Evolutionary conservation across 1,284 basidiomycete species (phyloP).

Genomic region (Pascua guehoae): DNA sequence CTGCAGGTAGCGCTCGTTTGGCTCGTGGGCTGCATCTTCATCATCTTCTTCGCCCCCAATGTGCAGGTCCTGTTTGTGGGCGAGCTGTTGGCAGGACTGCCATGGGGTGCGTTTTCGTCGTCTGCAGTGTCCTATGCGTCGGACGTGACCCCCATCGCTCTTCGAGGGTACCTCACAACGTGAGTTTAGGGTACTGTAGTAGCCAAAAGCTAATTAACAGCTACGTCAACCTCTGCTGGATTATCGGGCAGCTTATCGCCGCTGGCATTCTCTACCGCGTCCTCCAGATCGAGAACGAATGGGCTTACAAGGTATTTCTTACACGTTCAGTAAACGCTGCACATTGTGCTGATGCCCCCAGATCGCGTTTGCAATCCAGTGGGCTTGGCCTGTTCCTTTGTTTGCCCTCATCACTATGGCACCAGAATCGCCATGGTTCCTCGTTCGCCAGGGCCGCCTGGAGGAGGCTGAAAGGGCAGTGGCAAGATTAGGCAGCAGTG

Average conservation of each 20-base stretch:
- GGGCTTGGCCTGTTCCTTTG: slow-evolving; percentile 44
- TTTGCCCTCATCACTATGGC: slow-evolving; percentile 22
- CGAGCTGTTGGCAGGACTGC: slow-evolving; percentile 31
- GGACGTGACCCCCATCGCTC: slow-evolving; percentile 49
- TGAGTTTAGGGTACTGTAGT: slow-evolving; percentile 5
- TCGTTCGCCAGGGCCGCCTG: slow-evolving; percentile 26
- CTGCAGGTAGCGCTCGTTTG: slow-evolving; percentile 31
- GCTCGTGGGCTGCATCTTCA: slow-evolving; percentile 32
- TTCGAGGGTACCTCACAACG: slow-evolving; percentile 32
- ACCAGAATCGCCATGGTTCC: slow-evolving; percentile 32
- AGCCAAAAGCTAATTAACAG: background rate
- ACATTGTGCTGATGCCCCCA: slow-evolving; percentile 21
- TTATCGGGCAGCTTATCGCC: slow-evolving; percentile 37
- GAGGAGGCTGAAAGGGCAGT: slow-evolving; percentile 23
- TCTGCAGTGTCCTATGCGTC: slow-evolving; percentile 48
- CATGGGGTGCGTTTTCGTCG: slow-evolving; percentile 51
- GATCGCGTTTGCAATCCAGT: slow-evolving; percentile 49
- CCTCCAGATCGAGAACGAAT: slow-evolving; percentile 22
- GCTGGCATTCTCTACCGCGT: slow-evolving; percentile 31
- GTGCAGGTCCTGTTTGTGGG: slow-evolving; percentile 20
- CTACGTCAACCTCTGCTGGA: slow-evolving; percentile 55
- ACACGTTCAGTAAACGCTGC: slow-evolving; percentile 2
- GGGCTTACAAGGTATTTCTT: slow-evolving; percentile 16
- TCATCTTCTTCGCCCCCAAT: slow-evolving; percentile 44
- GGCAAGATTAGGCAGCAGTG: slow-evolving; percentile 15